Percentiles rank a stretch among this genome's conserved stretches.
phyloP scores from a whole-genome alignment of 2,329 filamentous ascomycete species.

The Elsinoe necatrix region DNA sequence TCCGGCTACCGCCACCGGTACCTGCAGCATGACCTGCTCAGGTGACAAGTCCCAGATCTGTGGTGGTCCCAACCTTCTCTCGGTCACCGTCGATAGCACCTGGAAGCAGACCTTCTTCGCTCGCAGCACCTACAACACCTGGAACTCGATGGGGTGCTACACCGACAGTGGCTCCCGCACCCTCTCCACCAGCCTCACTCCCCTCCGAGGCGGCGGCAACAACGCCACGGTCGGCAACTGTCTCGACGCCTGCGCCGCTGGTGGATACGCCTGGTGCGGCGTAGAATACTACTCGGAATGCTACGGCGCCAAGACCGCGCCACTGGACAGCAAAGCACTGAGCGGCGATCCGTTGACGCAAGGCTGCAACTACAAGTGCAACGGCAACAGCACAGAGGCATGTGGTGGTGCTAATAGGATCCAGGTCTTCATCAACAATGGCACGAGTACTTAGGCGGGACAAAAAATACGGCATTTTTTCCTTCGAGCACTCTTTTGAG shows the following conservation, averaged over 20 bases:
- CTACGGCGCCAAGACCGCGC: conserved; percentile 20
- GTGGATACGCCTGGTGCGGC: conserved; percentile 23
- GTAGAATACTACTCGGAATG: conserved; percentile 26
- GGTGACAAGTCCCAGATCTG: conserved; percentile 26
- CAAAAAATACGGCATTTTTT: neutral
- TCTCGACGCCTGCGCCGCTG: conserved; percentile 22
- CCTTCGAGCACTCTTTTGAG: neutral
- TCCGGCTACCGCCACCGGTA: neutral
- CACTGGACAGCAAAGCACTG: conserved; percentile 16
- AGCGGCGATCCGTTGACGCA: conserved; percentile 21
- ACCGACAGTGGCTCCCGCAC: conserved; percentile 21
- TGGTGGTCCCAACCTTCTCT: conserved; percentile 24
- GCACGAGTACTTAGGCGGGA: conserved; percentile 15
- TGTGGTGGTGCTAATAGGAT: conserved; percentile 25
- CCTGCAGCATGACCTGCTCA: conserved; percentile 24
- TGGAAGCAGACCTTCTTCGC: conserved; percentile 24
- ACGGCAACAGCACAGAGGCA: conserved; percentile 26
- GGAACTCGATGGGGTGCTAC: conserved; percentile 25
- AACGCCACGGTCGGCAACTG: conserved; percentile 25
- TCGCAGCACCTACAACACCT: conserved; percentile 19
- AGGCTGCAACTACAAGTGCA: conserved; percentile 26
- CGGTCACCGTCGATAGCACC: conserved; percentile 21
- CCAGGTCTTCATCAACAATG: conserved; percentile 24
- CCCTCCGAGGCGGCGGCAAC: conserved; percentile 20
- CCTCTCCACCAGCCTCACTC: conserved; percentile 18